Evolutionary conservation across 345 rosid species (phyloP), one percentile per base, ranked within the genome.

Genomic region (Melaleuca quinquenervia): DNA sequence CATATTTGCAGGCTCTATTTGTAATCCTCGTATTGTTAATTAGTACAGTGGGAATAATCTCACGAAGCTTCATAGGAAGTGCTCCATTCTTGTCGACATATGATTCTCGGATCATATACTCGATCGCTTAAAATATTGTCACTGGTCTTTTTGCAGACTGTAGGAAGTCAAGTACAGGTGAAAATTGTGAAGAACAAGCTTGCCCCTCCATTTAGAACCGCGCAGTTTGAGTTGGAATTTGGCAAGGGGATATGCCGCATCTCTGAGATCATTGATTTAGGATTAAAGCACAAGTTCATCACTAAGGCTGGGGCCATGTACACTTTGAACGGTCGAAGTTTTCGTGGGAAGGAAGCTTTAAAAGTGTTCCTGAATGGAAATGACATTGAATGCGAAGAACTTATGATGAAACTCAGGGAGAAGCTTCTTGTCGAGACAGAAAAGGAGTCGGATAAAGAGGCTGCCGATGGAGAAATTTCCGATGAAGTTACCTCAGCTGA

Each of bases 131-230:
- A 27, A 50, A 75, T 84, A 56, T 52, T 85, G 44, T 56, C 13
- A 41, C 32, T 76, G 24, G 74, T 8, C 70, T 52, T 84, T 87
- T 82, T 90, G 88, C 92, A 98, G 99, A 94, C 91, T 45, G 84
- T 91, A 8, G 99, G 98, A 86, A 93, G 95, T 88, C 94, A 92
- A 91, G 91, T 98, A 55, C 88, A 89, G 41, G 98, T 95, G 74
- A 96, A 98, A 91, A 88, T 98, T 86, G 97, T 96, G 88, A 98
- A 98, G 93, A 98, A 96, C 91, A 96, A 98, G 91, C 98, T 94
- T 27, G 96, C 99, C 27, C 96, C 99, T 32, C 99, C 99, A 8
- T 98, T 98, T 84, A 93, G 90, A 91, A 93, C 94, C 7, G 96
- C 92, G 7, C 92, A 91, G 84, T 98, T 96, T 88, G 99, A 95